Evolutionary conservation across 1,284 basidiomycete species (phyloP), one percentile per base, ranked within the genome.

Genomic region (Exobasidium cylindrosporum): DNA sequence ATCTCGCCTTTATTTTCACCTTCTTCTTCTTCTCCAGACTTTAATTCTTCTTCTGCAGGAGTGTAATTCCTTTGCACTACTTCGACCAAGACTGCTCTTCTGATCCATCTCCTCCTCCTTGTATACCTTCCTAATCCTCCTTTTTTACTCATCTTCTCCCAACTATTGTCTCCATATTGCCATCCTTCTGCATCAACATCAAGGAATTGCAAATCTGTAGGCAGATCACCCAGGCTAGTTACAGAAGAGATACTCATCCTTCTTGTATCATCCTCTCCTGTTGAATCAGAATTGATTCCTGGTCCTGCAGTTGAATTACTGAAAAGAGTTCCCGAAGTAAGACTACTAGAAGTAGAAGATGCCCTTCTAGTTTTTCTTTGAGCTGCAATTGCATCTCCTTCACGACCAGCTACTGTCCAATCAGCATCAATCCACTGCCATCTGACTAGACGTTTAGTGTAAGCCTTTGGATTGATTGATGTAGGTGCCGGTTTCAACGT

Each of bases 81-180:
- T 65, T 82, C 78, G 0, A 82, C 68, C 14, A 82, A 58, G 29
- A 79, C 74, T 0, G 82, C 82, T 13, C 79, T 52, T 4, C 82
- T 60, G 2, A 82, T 72, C 82, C 82, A 82, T 35, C 78, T 78
- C 17, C 82, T 60, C 21, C 81, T 57, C 4, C 82, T 65, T 7
- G 82, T 82, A 60, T 82, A 82, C 54, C 78, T 92, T 71, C 93
- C 90, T 81, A 95, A 86, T 1, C 92, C 91, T 49, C 89, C 89
- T 71, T 88, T 89, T 57, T 83, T 83, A 63, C 86, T 87, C 64
- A 86, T 84, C 57, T 84, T 85, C 73, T 96, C 93, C 94, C 94
- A 97, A 77, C 95, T 94, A 81, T 97, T 97, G 74, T 95, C 94
- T 2, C 88, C 90, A 77, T 93, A 96, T 31, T 93, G 86, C 93